These are phyloP conservation scores for Collybiopsis luxurians DNA, from an alignment of 768 basidiomycete species.

Conservation along the genomic window DNA sequence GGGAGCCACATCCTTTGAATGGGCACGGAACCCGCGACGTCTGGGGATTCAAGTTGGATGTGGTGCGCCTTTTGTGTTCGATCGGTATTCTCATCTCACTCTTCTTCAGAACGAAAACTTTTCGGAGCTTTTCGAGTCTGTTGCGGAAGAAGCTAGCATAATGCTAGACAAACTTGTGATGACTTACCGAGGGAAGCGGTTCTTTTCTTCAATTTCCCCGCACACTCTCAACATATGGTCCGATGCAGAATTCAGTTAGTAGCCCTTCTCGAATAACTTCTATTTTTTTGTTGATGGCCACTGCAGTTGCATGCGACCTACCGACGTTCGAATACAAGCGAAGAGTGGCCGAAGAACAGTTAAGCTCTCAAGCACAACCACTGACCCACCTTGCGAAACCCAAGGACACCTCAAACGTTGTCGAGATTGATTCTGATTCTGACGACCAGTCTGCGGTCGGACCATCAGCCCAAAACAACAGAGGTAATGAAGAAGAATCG, in stretches of 20 bases:
- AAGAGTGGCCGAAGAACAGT: constrained; percentile 18
- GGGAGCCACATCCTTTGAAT: constrained; percentile 64
- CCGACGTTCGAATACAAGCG: constrained; percentile 63
- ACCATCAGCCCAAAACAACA: constrained; percentile 23
- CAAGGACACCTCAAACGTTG: constrained; percentile 3
- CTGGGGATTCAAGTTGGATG: constrained; percentile 56
- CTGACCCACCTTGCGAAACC: constrained; percentile 1
- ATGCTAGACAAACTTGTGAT: constrained; percentile 53
- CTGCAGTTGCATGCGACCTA: constrained; percentile 64
- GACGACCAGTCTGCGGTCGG: constrained; percentile 19
- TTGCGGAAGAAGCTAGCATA: constrained; percentile 59
- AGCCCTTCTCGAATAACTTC: background rate
- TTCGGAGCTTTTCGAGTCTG: constrained; percentile 58
- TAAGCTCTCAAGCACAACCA: constrained; percentile 8
- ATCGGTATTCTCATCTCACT: background rate
- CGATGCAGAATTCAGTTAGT: constrained; percentile 63
- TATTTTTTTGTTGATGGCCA: background rate
- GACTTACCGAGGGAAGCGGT: constrained; percentile 55
- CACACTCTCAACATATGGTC: constrained; percentile 64
- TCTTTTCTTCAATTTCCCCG: constrained; percentile 72
- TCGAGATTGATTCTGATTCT: constrained; percentile 11
- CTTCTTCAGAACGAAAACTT: constrained; percentile 61
- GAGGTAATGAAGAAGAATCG: constrained; percentile 12
- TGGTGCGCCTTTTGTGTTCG: constrained; percentile 36
- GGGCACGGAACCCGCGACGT: constrained; percentile 31